Base-by-base conservation (phyloP, 1,139 yeast species). In the Suhomyces taliae region DNA sequence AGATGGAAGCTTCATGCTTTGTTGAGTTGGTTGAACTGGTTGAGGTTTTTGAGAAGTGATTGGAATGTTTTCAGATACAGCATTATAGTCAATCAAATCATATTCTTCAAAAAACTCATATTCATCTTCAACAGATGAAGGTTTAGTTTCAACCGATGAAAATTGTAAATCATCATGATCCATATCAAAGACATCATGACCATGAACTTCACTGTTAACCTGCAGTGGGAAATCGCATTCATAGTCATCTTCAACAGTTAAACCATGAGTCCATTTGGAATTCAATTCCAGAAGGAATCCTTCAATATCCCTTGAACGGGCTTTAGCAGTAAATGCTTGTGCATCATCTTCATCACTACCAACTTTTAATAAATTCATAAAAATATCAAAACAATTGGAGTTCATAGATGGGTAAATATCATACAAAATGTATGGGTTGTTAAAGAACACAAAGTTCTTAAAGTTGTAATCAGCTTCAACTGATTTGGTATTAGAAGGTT, bases 371-470 rank as follows among this genome's bases (percentile, higher is more conserved):
- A 72, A 53, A 48, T 66, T 58, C 63, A 64, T 65, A 51, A 74
- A 69, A 19, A 68, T 56, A 19, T 59, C 58, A 51, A 65, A 73
- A 49, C 76, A 73, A 51, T 62, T 64, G 36, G 55, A 43, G 55
- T 71, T 72, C 72, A 74, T 71, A 34, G 61, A 66, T 9, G 79
- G 76, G 52, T 70, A 74, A 34, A 74, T 70, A 52, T 73, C 79
- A 52, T 67, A 74, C 43, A 74, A 59, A 37, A 72, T 66, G 50
- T 64, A 64, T 26, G 65, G 62, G 44, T 70, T 65, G 52, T 67
- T 67, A 47, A 55, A 63, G 44, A 66, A 51, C 14, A 70, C 73
- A 60, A 72, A 73, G 45, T 67, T 66, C 55, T 67, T 69, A 53
- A 67, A 74, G 56, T 73, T 72, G 43, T 62, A 61, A 56, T 73